phyloP scores from a whole-genome alignment of 257 asterid genomes.

The Anisodus tanguticus region DNA sequence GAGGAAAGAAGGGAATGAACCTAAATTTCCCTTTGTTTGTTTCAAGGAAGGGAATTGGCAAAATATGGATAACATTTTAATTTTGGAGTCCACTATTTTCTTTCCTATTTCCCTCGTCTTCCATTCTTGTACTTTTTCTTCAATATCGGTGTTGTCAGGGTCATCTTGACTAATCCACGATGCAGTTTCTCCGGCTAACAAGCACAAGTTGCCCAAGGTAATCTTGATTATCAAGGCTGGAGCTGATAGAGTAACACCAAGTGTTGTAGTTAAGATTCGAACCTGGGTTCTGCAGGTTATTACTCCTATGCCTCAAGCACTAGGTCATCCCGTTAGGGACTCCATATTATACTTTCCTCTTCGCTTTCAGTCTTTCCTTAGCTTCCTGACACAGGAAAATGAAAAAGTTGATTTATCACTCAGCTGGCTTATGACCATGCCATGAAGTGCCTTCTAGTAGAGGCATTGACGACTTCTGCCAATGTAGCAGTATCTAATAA shows the following conservation, averaged over 20 bases:
- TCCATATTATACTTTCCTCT: background rate
- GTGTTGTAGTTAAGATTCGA: background rate
- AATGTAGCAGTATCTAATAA: background rate
- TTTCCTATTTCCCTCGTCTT: background rate
- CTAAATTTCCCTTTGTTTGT: background rate
- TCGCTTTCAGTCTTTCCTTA: background rate
- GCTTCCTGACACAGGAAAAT: conserved; percentile 11
- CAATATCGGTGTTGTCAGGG: background rate
- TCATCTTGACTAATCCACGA: conserved; percentile 4
- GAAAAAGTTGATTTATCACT: background rate
- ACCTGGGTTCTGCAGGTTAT: conserved; percentile 6
- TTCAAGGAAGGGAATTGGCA: conserved; percentile 2
- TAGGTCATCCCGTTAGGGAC: background rate
- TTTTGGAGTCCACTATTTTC: background rate
- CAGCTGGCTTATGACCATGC: background rate
- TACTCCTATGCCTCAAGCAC: background rate
- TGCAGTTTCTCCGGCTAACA: background rate
- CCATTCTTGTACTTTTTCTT: conserved; percentile 1
- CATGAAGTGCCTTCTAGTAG: background rate
- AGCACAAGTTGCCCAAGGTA: background rate
- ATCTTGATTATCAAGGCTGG: conserved; percentile 14
- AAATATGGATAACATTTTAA: background rate
- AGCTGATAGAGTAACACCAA: background rate
- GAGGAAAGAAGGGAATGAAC: background rate
- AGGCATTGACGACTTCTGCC: background rate